Conservation (phyloP, 441 rosid species). For the Eutrema salsugineum region DNA sequence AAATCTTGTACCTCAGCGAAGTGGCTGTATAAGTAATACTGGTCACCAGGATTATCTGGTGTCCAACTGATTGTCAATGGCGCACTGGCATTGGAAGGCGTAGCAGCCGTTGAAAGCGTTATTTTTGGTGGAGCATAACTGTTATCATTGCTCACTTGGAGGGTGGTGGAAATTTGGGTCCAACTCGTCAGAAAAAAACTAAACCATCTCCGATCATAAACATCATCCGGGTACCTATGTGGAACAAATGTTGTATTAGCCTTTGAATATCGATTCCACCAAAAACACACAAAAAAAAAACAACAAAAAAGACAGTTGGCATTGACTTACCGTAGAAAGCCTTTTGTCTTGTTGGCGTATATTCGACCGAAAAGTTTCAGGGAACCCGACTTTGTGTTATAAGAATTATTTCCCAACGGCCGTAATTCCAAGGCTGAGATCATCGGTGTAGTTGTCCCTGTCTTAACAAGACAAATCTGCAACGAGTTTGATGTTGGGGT, state of each 20-base stretch:
- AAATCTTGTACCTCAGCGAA: slow-evolving; percentile 16
- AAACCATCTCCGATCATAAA: slow-evolving; percentile 9
- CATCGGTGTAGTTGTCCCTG: slow-evolving; percentile 28
- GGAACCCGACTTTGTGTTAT: slow-evolving; percentile 30
- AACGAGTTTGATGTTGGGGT: not conserved
- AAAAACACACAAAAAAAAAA: not conserved
- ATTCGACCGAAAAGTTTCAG: not conserved
- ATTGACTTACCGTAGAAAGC: not conserved
- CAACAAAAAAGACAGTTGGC: not conserved
- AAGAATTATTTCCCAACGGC: slow-evolving; percentile 22
- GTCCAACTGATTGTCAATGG: not conserved
- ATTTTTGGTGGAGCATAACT: not conserved
- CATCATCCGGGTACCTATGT: slow-evolving; percentile 1
- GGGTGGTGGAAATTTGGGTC: not conserved
- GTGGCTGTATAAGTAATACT: slow-evolving; percentile 14
- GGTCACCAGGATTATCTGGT: not conserved
- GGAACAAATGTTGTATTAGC: not conserved
- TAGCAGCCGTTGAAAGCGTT: not conserved
- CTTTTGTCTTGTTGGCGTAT: slow-evolving; percentile 8
- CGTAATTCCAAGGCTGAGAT: slow-evolving; percentile 46
- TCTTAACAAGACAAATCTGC: slow-evolving; percentile 32
- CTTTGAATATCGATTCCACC: not conserved
- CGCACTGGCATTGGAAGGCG: slow-evolving; percentile 4
- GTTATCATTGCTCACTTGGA: not conserved
- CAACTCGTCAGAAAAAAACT: not conserved